Conservation (phyloP, 495 filamentous ascomycete genomes). For the Hypoxylon trugodes region DNA sequence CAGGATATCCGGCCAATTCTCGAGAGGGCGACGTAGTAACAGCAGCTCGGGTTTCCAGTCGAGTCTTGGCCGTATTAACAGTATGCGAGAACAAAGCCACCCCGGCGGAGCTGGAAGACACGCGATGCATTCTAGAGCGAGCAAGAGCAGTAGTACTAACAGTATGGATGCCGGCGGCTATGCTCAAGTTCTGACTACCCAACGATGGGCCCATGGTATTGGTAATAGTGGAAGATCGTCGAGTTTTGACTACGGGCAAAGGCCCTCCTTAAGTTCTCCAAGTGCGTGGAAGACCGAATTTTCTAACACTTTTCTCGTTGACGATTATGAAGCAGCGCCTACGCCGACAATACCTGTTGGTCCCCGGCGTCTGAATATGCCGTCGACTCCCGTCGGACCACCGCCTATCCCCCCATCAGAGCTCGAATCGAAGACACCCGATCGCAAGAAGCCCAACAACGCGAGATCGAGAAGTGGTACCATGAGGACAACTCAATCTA, state of each 20-base stretch:
- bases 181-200: constrained; percentile 60
- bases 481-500: constrained; percentile 44
- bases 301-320: constrained; percentile 54
- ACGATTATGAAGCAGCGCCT: constrained; percentile 83
- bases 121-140: constrained; percentile 61
- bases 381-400: constrained; percentile 48
- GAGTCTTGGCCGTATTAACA: constrained; percentile 69
- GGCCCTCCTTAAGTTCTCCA: constrained; percentile 43
- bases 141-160: constrained; percentile 74
- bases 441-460: constrained; percentile 69
- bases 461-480: constrained; percentile 68
- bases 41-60: constrained; percentile 79
- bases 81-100: constrained; percentile 59
- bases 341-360: constrained; percentile 87
- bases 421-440: constrained; percentile 47
- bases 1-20: constrained; percentile 64
- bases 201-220: constrained; percentile 64
- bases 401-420: constrained; percentile 50
- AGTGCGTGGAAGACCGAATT: constrained; percentile 56
- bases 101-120: constrained; percentile 42
- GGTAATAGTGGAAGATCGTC: constrained; percentile 71
- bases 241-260: constrained; percentile 77
- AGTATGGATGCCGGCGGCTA: constrained; percentile 74
- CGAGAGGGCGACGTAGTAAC: constrained; percentile 77
- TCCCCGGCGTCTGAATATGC: constrained; percentile 65